These are phyloP conservation scores for Diaporthe australafricana DNA, from an alignment of 2,329 filamentous ascomycete species.

Conservation along the genomic window DNA sequence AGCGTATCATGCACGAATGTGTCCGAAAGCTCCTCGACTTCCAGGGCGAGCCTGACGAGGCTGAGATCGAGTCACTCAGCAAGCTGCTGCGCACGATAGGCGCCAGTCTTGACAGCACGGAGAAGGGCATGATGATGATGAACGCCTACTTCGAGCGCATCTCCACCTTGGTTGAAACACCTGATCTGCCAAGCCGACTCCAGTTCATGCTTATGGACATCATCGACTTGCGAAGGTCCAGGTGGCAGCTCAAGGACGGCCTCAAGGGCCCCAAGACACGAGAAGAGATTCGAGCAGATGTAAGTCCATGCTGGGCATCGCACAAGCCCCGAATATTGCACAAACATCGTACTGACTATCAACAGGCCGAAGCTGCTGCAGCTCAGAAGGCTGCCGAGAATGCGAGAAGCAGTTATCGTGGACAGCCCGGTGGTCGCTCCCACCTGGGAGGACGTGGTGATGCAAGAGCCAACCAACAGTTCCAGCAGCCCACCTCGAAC, in stretches of 20 bases:
- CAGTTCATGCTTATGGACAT: conserved; percentile 98
- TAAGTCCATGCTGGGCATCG: conserved; percentile 51
- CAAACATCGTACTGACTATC: conserved; percentile 41
- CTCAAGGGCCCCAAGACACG: conserved; percentile 98
- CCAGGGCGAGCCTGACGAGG: conserved; percentile 91
- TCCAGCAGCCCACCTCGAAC: conserved; percentile 81
- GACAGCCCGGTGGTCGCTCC: conserved; percentile 75
- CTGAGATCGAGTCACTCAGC: conserved; percentile 94
- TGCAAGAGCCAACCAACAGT: conserved; percentile 82
- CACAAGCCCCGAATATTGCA: too few relatives aligned
- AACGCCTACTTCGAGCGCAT: conserved; percentile 95
- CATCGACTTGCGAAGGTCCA: conserved; percentile 80
- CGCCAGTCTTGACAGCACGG: conserved; percentile 83
- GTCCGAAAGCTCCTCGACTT: conserved; percentile 97
- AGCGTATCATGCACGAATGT: conserved; percentile 99
- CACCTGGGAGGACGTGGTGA: conserved; percentile 80
- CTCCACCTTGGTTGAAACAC: conserved; percentile 81
- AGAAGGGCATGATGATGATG: conserved; percentile 89
- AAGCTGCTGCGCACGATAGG: conserved; percentile 95
- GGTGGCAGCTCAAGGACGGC: conserved; percentile 88
- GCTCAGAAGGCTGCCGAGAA: conserved; percentile 85
- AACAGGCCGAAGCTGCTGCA: conserved; percentile 76
- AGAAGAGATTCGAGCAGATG: conserved; percentile 87
- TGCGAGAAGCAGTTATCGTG: conserved; percentile 71
- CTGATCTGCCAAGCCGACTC: conserved; percentile 86